Evolutionary conservation across 768 basidiomycete species (phyloP).

Genomic region (Rhodotorula diobovata): DNA sequence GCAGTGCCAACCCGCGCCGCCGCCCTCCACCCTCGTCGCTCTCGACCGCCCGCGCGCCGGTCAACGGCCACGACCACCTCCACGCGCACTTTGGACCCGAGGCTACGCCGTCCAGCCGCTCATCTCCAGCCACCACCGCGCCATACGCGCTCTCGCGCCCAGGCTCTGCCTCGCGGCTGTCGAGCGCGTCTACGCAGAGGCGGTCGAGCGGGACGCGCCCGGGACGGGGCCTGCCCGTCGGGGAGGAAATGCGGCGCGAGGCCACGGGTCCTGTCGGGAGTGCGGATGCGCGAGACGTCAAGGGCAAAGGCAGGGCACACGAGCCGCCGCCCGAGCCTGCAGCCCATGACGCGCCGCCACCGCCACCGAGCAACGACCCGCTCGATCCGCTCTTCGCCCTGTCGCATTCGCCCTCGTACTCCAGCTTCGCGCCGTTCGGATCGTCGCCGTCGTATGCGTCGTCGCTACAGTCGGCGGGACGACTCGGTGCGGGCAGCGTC

Average conservation of each 20-base stretch:
- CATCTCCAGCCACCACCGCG: not conserved
- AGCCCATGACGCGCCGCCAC: too few species aligned
- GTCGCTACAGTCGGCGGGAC: not conserved
- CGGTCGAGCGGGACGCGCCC: not conserved
- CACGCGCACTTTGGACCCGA: not conserved
- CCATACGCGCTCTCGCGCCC: not conserved
- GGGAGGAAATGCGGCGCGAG: too few species aligned
- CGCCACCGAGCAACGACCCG: not conserved
- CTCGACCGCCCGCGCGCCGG: not conserved
- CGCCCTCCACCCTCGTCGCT: not conserved
- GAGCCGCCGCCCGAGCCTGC: not conserved
- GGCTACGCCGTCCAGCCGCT: not conserved
- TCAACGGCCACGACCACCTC: not conserved
- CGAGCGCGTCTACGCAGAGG: not conserved
- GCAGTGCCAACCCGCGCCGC: too few species aligned
- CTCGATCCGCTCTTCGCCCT: slow-evolving; percentile 13
- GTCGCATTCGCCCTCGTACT: not conserved
- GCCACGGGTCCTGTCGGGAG: too few species aligned
- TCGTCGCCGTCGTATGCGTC: not conserved
- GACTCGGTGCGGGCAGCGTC: not conserved
- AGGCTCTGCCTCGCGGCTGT: not conserved
- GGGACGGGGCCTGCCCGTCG: not conserved
- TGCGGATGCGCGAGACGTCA: too few species aligned
- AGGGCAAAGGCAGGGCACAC: slow-evolving; percentile 2
- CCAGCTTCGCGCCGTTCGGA: not conserved